These are phyloP conservation scores for Hypoxylon subgilvum DNA, from an alignment of 495 filamentous ascomycete species.

Conservation along the genomic window DNA sequence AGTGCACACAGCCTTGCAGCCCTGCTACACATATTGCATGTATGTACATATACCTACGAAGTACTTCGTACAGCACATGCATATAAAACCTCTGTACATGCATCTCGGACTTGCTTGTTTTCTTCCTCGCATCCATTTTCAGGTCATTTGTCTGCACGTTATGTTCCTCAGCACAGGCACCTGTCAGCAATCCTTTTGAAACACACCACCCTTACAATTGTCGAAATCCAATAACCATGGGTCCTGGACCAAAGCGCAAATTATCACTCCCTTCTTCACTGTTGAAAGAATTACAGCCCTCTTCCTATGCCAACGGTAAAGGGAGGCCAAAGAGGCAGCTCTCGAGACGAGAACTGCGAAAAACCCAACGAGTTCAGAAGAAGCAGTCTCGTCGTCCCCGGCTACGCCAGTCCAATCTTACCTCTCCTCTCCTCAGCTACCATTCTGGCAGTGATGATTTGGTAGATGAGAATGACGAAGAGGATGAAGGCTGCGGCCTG, in stretches of 20 bases:
- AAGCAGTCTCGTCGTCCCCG: conserved; percentile 37
- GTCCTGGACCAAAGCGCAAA: conserved; percentile 26
- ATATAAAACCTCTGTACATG: too few species aligned
- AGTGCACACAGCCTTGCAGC: conserved; percentile 19
- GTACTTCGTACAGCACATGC: too few species aligned
- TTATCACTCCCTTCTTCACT: conserved; percentile 35
- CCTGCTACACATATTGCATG: too few species aligned
- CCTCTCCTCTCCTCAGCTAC: neutral
- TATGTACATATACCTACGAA: neutral
- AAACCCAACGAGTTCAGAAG: conserved; percentile 54
- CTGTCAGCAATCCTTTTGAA: too few species aligned
- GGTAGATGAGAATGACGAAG: conserved; percentile 30
- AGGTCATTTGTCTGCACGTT: too few species aligned
- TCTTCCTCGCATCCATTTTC: too few species aligned
- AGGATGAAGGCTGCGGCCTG: conserved; percentile 39
- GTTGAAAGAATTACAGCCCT: conserved; percentile 35
- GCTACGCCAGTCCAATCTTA: conserved; percentile 2
- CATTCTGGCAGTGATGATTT: conserved; percentile 27
- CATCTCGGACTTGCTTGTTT: too few species aligned
- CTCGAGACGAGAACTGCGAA: conserved; percentile 58
- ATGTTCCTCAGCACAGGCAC: too few species aligned
- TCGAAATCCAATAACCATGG: too few species aligned
- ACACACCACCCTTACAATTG: too few species aligned
- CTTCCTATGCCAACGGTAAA: conserved; percentile 13
- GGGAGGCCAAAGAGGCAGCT: conserved; percentile 27